A percentile compares a stretch with the other conserved stretches of the same genome.
phyloP scores from a whole-genome alignment of 192 early-diverging fungal species.

The Rhizophagus clarus region DNA sequence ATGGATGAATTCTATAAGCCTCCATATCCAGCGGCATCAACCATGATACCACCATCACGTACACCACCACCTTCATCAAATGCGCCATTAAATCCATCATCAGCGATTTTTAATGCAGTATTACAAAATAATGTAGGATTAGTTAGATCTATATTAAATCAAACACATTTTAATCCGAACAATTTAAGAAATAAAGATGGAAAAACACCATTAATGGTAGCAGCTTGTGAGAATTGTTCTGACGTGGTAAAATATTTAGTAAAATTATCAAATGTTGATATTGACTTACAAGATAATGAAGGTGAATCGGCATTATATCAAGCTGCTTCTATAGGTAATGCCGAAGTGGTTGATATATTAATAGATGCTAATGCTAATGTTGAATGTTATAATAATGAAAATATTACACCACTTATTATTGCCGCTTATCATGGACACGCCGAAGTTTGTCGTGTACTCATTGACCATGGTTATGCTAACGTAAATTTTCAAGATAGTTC shows the following conservation, averaged over 20 bases:
- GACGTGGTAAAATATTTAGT: slow-evolving; percentile 37
- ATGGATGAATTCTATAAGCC: slow-evolving; percentile 21
- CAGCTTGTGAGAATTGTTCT: slow-evolving; percentile 43
- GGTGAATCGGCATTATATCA: slow-evolving; percentile 49
- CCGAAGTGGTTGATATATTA: slow-evolving; percentile 43
- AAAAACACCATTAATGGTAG: slow-evolving; percentile 49
- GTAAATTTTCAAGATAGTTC: slow-evolving; percentile 47
- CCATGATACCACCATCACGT: slow-evolving; percentile 30
- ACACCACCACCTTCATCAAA: slow-evolving; percentile 7
- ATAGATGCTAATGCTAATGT: slow-evolving; percentile 39
- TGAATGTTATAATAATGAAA: slow-evolving; percentile 42
- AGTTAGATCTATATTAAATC: slow-evolving; percentile 39
- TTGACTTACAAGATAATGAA: slow-evolving; percentile 45
- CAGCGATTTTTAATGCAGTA: slow-evolving; percentile 43
- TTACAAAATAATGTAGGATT: slow-evolving; percentile 42
- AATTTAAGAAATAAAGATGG: slow-evolving; percentile 41
- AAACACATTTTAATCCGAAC: slow-evolving; percentile 37
- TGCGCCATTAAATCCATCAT: slow-evolving; percentile 28
- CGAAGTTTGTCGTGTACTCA: slow-evolving; percentile 45
- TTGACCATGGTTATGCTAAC: slow-evolving; percentile 46
- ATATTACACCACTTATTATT: slow-evolving; percentile 67
- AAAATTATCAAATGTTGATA: slow-evolving; percentile 25
- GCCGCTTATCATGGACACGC: slow-evolving; percentile 58
- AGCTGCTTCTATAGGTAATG: slow-evolving; percentile 39
- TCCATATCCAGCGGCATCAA: slow-evolving; percentile 29